Evolutionary conservation across 2,329 filamentous ascomycete species (phyloP).

Genomic region (Pseudopithomyces chartarum): DNA sequence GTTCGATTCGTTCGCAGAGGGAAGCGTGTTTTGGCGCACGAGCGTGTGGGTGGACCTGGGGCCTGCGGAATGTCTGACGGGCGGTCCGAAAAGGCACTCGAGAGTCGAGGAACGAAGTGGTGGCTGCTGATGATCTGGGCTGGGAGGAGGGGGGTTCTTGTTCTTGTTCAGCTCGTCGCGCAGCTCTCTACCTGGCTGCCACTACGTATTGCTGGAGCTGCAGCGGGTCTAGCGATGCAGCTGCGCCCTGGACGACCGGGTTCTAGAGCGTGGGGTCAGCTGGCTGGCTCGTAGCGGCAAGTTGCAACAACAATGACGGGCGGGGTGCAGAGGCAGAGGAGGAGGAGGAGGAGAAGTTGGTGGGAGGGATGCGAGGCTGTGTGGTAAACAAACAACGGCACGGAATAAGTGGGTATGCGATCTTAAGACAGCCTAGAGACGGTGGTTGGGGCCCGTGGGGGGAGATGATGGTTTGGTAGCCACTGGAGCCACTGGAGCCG

Average conservation of each 20-base stretch:
- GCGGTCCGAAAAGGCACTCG: background rate
- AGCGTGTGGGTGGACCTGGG: background rate
- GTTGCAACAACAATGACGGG: too few species aligned
- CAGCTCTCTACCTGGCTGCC: too few species aligned
- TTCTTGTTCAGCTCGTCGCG: too few species aligned
- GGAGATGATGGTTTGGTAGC: conserved; percentile 4
- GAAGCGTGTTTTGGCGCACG: conserved; percentile 13
- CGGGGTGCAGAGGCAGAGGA: too few species aligned
- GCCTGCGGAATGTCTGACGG: background rate
- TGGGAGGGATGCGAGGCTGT: background rate
- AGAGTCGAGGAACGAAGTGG: background rate
- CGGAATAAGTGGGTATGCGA: background rate
- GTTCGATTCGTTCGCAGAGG: too few species aligned
- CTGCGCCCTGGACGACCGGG: conserved; percentile 2
- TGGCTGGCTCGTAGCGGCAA: too few species aligned
- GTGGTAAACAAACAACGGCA: conserved; percentile 6
- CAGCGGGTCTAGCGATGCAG: background rate
- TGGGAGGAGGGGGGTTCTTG: too few species aligned
- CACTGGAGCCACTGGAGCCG: too few species aligned
- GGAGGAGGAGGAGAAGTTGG: background rate
- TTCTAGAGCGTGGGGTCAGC: background rate
- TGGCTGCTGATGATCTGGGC: too few species aligned
- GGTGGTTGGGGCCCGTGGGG: background rate
- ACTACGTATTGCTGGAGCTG: background rate
- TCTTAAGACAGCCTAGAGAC: background rate